Conservation (phyloP, 1,284 basidiomycete species). For the Somion occarium region DNA sequence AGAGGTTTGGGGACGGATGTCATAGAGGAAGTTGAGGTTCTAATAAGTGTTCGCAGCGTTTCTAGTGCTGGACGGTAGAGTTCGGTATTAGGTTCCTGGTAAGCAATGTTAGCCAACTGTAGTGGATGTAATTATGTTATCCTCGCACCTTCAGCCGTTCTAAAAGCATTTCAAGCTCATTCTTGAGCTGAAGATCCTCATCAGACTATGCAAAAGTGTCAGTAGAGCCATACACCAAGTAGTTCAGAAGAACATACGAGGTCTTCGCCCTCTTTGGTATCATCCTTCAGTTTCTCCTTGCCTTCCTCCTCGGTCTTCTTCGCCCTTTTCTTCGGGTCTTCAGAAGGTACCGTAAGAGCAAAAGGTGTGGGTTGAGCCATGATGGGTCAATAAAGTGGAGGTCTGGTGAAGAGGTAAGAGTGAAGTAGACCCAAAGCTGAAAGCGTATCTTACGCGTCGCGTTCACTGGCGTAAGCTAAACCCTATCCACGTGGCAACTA, state of each 20-base stretch:
- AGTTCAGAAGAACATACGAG: slow-evolving; percentile 50
- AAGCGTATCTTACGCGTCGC: slow-evolving; percentile 11
- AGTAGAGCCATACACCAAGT: not conserved
- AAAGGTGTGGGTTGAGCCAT: slow-evolving; percentile 59
- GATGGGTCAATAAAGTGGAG: slow-evolving; percentile 1
- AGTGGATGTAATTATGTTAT: not conserved
- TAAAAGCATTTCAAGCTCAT: slow-evolving; percentile 96
- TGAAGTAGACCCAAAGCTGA: slow-evolving; percentile 1
- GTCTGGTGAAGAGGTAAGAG: slow-evolving; percentile 3
- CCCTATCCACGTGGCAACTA: not conserved
- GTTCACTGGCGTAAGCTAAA: slow-evolving; percentile 9
- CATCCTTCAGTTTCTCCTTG: slow-evolving; percentile 44
- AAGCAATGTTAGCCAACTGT: slow-evolving; percentile 1
- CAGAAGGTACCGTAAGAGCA: slow-evolving; percentile 55
- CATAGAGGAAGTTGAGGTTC: slow-evolving; percentile 98
- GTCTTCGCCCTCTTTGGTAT: slow-evolving; percentile 73
- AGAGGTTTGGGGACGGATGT: slow-evolving; percentile 99
- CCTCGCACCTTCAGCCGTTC: slow-evolving; percentile 81
- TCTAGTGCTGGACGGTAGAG: slow-evolving; percentile 92
- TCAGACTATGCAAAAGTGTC: slow-evolving; percentile 61
- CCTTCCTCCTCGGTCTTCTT: slow-evolving; percentile 43
- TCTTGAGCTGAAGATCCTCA: slow-evolving; percentile 92
- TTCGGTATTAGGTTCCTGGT: slow-evolving; percentile 80
- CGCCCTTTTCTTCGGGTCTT: slow-evolving; percentile 74
- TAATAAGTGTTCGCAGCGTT: slow-evolving; percentile 89